phyloP scores from a whole-genome alignment of 768 basidiomycete species.

The Suillus occidentalis region DNA sequence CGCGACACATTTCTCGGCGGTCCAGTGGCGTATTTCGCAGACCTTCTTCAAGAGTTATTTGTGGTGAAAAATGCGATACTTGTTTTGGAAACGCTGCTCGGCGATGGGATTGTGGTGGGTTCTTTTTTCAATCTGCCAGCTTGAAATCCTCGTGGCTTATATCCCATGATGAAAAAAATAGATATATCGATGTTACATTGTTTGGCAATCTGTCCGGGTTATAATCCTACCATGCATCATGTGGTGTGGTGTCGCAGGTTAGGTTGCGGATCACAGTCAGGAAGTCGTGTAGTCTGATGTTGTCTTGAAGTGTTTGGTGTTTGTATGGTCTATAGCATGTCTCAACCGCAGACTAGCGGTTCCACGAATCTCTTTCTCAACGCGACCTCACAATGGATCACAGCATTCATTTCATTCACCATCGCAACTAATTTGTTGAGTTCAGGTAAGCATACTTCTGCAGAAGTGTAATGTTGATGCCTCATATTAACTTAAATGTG shows the following conservation, averaged over 20 bases:
- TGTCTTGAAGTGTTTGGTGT: neutral
- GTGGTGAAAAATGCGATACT: slow-evolving; percentile 24
- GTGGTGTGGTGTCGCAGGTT: neutral
- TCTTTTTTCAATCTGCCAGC: neutral
- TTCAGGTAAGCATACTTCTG: neutral
- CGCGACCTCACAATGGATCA: neutral
- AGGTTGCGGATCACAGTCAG: neutral
- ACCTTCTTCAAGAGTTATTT: slow-evolving; percentile 20
- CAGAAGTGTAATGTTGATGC: neutral
- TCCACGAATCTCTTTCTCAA: neutral
- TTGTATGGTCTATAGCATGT: neutral
- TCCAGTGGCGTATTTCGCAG: slow-evolving; percentile 23
- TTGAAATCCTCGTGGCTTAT: neutral
- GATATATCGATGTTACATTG: neutral
- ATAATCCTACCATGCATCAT: neutral
- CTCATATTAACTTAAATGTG: neutral
- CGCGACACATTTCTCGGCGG: slow-evolving; percentile 23
- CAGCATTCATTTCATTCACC: neutral
- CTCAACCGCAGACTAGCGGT: neutral
- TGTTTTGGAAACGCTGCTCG: slow-evolving; percentile 8
- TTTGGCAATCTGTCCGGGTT: neutral
- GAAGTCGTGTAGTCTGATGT: neutral
- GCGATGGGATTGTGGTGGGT: slow-evolving; percentile 5
- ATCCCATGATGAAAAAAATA: neutral
- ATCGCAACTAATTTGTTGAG: neutral